Conservation (phyloP, 1,284 basidiomycete species). For the Jaminaea rosea region DNA sequence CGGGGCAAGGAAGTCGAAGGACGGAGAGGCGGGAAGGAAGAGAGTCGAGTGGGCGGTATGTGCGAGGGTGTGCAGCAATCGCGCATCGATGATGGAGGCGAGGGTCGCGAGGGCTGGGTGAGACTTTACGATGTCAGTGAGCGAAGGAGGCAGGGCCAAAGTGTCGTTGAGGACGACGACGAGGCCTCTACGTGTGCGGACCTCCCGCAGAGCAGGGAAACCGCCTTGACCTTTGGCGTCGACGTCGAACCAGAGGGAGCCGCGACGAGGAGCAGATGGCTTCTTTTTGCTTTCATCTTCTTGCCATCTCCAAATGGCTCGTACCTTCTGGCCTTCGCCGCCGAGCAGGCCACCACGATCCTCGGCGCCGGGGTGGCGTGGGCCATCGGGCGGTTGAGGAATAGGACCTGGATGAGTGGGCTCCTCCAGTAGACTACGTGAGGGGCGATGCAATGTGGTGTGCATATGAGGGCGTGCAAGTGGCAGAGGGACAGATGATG, state of each 20-base stretch:
- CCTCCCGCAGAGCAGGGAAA: conserved; percentile 46
- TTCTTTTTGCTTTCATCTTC: conserved; percentile 19
- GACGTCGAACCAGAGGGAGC: conserved; percentile 53
- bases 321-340: conserved; percentile 69
- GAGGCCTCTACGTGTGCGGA: conserved; percentile 64
- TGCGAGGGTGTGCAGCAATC: conserved; percentile 22
- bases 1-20: conserved; percentile 54
- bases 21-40: conserved; percentile 76
- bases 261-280: not conserved
- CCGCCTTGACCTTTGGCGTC: conserved; percentile 67
- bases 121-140: conserved; percentile 54
- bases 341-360: conserved; percentile 62
- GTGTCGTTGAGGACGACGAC: conserved; percentile 68
- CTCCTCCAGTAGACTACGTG: conserved; percentile 54
- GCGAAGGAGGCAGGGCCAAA: conserved; percentile 64
- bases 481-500: not conserved
- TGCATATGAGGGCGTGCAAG: not conserved
- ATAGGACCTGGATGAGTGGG: conserved; percentile 44
- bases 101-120: conserved; percentile 37
- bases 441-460: not conserved
- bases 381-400: conserved; percentile 21
- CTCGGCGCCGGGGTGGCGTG: conserved; percentile 31
- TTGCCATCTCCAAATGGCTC: conserved; percentile 54
- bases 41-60: conserved; percentile 64
- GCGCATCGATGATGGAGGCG: conserved; percentile 43